These are phyloP conservation scores for Spironucleus salmonicida DNA, from an alignment of 208 protist species.

Conservation along the genomic window DNA sequence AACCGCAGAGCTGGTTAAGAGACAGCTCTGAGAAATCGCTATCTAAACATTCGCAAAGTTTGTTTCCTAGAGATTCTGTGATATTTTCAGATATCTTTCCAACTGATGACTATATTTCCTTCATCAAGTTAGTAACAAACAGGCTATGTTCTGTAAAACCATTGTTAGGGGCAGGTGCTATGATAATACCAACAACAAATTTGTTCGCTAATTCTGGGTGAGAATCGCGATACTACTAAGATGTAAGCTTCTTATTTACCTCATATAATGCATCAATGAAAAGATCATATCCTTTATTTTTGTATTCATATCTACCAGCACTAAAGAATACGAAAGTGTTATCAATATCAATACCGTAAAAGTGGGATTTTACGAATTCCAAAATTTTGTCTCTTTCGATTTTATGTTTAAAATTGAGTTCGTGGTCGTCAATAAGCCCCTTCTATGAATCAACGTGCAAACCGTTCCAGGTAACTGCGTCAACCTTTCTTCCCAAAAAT, in stretches of 20 bases:
- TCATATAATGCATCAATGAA: slow-evolving; percentile 9
- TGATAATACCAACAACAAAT: slow-evolving; percentile 19
- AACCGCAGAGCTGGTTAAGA: background rate
- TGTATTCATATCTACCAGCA: slow-evolving; percentile 17
- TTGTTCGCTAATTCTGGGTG: too few relatives aligned
- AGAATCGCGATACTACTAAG: too few relatives aligned
- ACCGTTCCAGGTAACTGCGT: slow-evolving; percentile 21
- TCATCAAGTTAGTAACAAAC: background rate
- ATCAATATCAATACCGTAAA: background rate
- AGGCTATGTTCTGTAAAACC: background rate
- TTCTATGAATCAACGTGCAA: background rate
- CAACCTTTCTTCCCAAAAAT: background rate
- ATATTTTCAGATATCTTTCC: background rate
- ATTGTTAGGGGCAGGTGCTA: background rate
- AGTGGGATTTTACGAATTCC: background rate
- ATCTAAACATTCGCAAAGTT: background rate
- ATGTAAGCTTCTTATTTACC: background rate
- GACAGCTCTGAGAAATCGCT: background rate
- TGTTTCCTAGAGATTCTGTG: background rate
- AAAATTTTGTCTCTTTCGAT: background rate
- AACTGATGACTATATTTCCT: background rate
- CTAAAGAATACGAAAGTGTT: slow-evolving; percentile 18
- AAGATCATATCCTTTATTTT: slow-evolving; percentile 22
- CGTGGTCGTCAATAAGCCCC: background rate
- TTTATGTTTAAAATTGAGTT: background rate